A percentile compares a stretch with the other conserved stretches of the same genome.
Conservation (phyloP, 371 early-diverging fungal species). For the Mucor sp. region DNA sequence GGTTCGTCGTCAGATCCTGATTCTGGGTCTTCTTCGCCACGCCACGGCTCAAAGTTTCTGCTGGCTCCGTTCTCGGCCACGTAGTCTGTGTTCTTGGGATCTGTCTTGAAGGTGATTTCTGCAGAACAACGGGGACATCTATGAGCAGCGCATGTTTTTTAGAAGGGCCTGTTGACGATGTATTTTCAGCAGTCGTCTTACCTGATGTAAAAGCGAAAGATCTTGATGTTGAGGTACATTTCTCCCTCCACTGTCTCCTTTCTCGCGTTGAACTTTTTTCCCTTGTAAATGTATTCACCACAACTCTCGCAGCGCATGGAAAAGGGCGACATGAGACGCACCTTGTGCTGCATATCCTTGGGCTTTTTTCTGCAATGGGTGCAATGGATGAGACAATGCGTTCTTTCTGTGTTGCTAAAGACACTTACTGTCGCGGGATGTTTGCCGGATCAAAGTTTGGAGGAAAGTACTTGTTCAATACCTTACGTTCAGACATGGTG, state of each 20-base stretch:
- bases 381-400: not conserved
- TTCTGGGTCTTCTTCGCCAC: constrained; percentile 76
- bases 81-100: constrained; percentile 96
- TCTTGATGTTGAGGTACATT: constrained; percentile 82
- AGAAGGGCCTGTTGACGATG: not conserved
- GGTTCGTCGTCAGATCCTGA: constrained; percentile 62
- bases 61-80: constrained; percentile 92
- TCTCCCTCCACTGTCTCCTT: constrained; percentile 89
- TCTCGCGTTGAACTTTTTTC: constrained; percentile 96
- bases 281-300: constrained; percentile 95
- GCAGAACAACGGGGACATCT: constrained; percentile 94
- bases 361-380: constrained; percentile 60
- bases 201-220: constrained; percentile 95
- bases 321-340: constrained; percentile 97
- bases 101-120: constrained; percentile 98
- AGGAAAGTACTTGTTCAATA: constrained; percentile 92
- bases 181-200: constrained; percentile 11
- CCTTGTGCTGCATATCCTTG: constrained; percentile 87
- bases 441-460: constrained; percentile 91
- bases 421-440: constrained; percentile 50
- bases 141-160: not conserved
- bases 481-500: constrained; percentile 83
- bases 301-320: constrained; percentile 97
- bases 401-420: not conserved
- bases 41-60: constrained; percentile 96